These are phyloP conservation scores for Amylocarpus encephaloides DNA, from an alignment of 2,329 filamentous ascomycete species.

Conservation along the genomic window DNA sequence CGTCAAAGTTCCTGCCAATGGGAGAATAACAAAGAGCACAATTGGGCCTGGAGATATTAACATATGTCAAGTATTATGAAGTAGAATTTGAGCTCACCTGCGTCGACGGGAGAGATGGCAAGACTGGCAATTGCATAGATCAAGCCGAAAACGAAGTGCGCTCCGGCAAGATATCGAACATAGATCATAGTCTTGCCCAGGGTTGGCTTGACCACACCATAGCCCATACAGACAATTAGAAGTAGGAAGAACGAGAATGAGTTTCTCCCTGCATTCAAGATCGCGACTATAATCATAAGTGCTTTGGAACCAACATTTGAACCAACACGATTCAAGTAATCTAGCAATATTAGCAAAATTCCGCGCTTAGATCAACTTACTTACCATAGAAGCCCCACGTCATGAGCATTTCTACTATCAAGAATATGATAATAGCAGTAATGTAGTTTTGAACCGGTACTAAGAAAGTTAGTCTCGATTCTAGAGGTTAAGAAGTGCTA, in stretches of 20 bases:
- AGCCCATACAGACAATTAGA: conserved; percentile 98
- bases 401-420: conserved; percentile 94
- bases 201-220: conserved; percentile 91
- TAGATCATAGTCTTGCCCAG: conserved; percentile 92
- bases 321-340: conserved; percentile 88
- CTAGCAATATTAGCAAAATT: conserved; percentile 42
- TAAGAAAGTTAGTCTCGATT: conserved; percentile 31
- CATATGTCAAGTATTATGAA: neutral
- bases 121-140: conserved; percentile 89
- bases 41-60: conserved; percentile 57
- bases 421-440: conserved; percentile 88
- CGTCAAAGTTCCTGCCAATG: conserved; percentile 83
- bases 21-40: conserved; percentile 87
- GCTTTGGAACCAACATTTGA: conserved; percentile 77
- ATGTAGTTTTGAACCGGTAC: conserved; percentile 98
- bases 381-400: conserved; percentile 95
- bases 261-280: conserved; percentile 89
- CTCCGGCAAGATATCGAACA: conserved; percentile 82
- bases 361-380: conserved; percentile 16
- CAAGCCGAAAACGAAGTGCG: conserved; percentile 90
- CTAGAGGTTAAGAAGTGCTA: neutral
- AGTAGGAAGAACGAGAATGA: conserved; percentile 98
- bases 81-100: conserved; percentile 42
- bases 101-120: conserved; percentile 80
- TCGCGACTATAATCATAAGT: conserved; percentile 82